Evolutionary conservation across 257 asterid genomes (phyloP).

Genomic region (Nicotiana benthamiana): DNA sequence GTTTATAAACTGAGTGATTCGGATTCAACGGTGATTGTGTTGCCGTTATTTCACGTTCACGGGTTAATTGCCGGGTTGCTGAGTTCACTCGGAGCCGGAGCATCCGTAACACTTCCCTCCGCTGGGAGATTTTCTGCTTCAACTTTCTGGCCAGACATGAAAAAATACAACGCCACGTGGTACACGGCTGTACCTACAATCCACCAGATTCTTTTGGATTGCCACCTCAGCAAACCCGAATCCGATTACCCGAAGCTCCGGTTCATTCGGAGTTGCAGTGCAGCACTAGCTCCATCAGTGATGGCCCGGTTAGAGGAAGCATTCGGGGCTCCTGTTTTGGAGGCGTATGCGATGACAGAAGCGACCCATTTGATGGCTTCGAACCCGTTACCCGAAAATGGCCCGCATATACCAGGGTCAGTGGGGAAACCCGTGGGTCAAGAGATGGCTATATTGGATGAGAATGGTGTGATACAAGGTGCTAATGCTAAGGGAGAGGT

Average conservation of each 20-base stretch:
- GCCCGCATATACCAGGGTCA: conserved; percentile 72
- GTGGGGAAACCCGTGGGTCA: conserved; percentile 92
- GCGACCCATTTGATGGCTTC: conserved; percentile 87
- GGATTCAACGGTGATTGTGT: conserved; percentile 82
- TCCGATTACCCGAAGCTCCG: conserved; percentile 71
- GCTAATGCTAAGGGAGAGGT: conserved; percentile 65
- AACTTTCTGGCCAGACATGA: conserved; percentile 91
- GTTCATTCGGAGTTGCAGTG: conserved; percentile 95
- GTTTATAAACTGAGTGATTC: conserved; percentile 63
- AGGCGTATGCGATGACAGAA: conserved; percentile 95
- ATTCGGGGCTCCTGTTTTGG: conserved; percentile 73
- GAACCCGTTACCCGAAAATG: conserved; percentile 73
- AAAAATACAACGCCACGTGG: conserved; percentile 70
- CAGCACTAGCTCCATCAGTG: conserved; percentile 83
- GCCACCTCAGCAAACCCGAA: conserved; percentile 64
- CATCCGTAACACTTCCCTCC: conserved; percentile 77
- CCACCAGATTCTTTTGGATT: conserved; percentile 83
- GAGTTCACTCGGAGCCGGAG: conserved; percentile 88
- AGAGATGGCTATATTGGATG: conserved; percentile 78
- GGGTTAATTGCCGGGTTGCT: conserved; percentile 77
- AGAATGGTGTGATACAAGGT: conserved; percentile 51
- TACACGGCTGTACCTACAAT: conserved; percentile 97
- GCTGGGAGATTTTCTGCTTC: conserved; percentile 95
- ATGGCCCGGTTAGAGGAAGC: conserved; percentile 81
- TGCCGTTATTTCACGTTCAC: conserved; percentile 93